Evolutionary conservation across 2,329 filamentous ascomycete species (phyloP), one percentile per base, ranked within the genome.

Genomic region (Emericellopsis cladophorae): DNA sequence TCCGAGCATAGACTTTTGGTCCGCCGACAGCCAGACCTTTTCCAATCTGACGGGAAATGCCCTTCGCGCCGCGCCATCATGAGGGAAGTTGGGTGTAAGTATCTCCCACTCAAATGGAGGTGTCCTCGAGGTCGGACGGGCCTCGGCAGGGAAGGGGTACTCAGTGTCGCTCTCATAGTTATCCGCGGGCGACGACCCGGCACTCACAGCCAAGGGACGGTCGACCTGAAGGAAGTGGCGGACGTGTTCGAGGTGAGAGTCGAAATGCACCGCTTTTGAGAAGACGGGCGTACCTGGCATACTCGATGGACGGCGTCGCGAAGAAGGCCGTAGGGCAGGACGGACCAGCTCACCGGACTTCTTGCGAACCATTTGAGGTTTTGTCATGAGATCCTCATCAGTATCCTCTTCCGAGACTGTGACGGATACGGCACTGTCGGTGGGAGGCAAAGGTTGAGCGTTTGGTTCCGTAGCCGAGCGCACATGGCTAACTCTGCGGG

Each of bases 271-370:
- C 11, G 85, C 88, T 61, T 98, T 98, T 50, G 83, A 84, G 57
- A 90, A 96, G 8, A 90, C 92, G 0, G 92, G 92, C 0, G 92
- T 98, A 41, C 92, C 92, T 8, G 92, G 92, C 86, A 96, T 94
- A 65, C 90, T 96, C 4, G 86, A 94, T 1, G 90, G 90, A 43
- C 92, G 77, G 48, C 86, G 74, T 48, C 76, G 75, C n/a, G 84
- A 84, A 11, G 85, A 70, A 32, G 82, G 79, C 39, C 92, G 80
- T 40, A 98, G 74, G 16, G 92, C 92, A 11, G 92, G 92, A 51
- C 92, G 81, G 43, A 98, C 92, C 31, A 98, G 73, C 64, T 98
- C 92, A 29, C 92, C 92, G 32, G 92, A 96, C 72, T 98, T 98
- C 68, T 98, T 98, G 53, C 92, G 81, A 10, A 98, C 80, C 79